Evolutionary conservation across 2,329 filamentous ascomycete species (phyloP).

Genomic region (Pseudocercospora crystallina): DNA sequence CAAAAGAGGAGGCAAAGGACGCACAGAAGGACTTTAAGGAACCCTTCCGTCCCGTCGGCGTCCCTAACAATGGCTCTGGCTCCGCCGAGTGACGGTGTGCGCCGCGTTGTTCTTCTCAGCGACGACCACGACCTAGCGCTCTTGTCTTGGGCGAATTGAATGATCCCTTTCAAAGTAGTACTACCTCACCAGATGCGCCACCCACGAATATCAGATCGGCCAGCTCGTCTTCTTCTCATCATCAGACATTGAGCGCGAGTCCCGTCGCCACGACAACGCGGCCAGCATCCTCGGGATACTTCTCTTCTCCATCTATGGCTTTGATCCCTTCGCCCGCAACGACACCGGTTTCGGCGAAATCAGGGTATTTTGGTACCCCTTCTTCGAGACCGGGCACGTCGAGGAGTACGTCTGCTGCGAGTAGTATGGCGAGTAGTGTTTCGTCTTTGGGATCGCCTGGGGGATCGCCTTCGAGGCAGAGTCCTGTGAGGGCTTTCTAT

Average conservation of each 20-base stretch:
- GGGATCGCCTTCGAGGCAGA: not conserved
- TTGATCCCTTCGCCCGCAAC: conserved; percentile 4
- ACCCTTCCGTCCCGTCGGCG: not conserved
- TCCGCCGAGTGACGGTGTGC: too few species aligned
- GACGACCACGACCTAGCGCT: not conserved
- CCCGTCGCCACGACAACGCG: not conserved
- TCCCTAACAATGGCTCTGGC: too few species aligned
- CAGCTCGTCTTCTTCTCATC: too few species aligned
- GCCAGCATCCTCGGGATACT: not conserved
- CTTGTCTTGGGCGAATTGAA: not conserved
- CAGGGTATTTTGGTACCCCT: not conserved
- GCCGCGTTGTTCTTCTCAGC: not conserved
- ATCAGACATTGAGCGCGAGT: too few species aligned
- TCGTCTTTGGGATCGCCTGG: conserved; percentile 4
- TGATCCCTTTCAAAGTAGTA: not conserved
- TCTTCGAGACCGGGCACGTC: not conserved
- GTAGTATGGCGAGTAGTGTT: not conserved
- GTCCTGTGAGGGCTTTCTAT: conserved; percentile 8
- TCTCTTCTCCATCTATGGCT: conserved; percentile 7
- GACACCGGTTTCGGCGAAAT: conserved; percentile 2
- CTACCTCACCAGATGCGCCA: not conserved
- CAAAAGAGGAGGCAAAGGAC: conserved; percentile 23
- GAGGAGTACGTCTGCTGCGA: not conserved
- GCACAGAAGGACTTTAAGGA: conserved; percentile 8
- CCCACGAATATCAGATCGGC: conserved; percentile 1